These are phyloP conservation scores for Backusella tarrabulga DNA, from an alignment of 192 early-diverging fungal genomes.

Conservation along the genomic window DNA sequence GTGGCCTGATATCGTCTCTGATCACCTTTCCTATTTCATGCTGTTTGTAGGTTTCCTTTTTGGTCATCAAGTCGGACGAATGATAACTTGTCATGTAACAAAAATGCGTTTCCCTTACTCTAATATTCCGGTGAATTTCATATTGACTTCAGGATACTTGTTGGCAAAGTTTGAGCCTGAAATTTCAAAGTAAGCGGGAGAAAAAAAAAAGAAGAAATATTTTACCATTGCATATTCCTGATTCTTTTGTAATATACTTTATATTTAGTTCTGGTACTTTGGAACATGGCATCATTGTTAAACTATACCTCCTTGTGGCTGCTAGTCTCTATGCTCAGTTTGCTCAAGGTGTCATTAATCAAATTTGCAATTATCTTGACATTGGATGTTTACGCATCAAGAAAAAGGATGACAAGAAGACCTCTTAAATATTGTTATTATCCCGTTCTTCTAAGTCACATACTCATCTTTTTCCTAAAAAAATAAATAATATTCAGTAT, in stretches of 20 bases:
- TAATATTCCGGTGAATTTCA: constrained; percentile 55
- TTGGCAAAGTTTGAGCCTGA: constrained; percentile 55
- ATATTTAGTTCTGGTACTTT: constrained; percentile 19
- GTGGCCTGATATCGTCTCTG: constrained; percentile 62
- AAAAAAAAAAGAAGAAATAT: constrained; percentile 13
- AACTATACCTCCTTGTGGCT: neutral
- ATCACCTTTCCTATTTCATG: constrained; percentile 69
- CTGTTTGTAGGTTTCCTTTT: constrained; percentile 71
- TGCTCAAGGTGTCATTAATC: constrained; percentile 65
- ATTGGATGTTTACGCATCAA: constrained; percentile 83
- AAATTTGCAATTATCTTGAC: constrained; percentile 73
- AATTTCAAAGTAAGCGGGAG: constrained; percentile 34
- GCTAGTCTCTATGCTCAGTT: constrained; percentile 62
- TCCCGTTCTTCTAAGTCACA: neutral
- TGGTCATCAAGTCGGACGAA: constrained; percentile 79
- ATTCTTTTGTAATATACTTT: constrained; percentile 5
- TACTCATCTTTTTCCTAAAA: neutral
- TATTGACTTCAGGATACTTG: constrained; percentile 57
- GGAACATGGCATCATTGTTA: constrained; percentile 16
- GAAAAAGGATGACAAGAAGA: constrained; percentile 40
- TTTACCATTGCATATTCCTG: neutral
- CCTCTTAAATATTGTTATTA: neutral
- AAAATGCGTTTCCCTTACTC: constrained; percentile 77
- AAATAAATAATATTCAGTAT: neutral
- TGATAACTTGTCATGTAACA: constrained; percentile 85